These are phyloP conservation scores for Aureobasidium mangrovei DNA, from an alignment of 2,329 filamentous ascomycete species.

Conservation along the genomic window DNA sequence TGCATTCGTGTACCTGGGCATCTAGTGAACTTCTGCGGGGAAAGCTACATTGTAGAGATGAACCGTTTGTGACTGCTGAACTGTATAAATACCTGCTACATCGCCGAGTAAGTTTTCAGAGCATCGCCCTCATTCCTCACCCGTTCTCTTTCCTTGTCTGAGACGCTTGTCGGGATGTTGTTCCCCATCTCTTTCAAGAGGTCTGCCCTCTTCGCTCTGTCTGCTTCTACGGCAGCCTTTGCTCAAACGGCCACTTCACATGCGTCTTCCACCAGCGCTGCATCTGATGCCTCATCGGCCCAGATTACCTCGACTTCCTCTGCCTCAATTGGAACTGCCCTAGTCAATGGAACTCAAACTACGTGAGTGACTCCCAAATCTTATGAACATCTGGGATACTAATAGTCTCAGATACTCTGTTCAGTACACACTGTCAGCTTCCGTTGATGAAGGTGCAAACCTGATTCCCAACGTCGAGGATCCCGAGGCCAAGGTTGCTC, in stretches of 20 bases:
- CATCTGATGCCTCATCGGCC: slow-evolving; percentile 14
- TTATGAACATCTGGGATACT: not conserved
- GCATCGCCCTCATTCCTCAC: not conserved
- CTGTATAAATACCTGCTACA: not conserved
- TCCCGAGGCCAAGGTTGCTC: slow-evolving; percentile 53
- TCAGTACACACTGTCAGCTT: slow-evolving; percentile 27
- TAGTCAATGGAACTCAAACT: slow-evolving; percentile 20
- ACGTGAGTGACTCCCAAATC: not conserved
- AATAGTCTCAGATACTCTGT: slow-evolving; percentile 21
- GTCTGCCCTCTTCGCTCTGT: slow-evolving; percentile 3
- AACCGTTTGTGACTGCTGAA: not conserved
- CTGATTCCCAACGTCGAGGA: slow-evolving; percentile 57
- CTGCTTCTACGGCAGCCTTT: slow-evolving; percentile 12
- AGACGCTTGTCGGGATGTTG: not conserved
- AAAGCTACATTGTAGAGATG: not conserved
- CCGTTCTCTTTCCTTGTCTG: not conserved
- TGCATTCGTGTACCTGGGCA: not conserved
- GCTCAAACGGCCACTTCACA: slow-evolving; percentile 19
- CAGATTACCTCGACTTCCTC: slow-evolving; percentile 15
- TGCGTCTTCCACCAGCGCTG: slow-evolving; percentile 1
- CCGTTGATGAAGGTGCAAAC: slow-evolving; percentile 28
- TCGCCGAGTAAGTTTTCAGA: not conserved
- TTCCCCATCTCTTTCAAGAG: not conserved
- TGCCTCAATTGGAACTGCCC: slow-evolving; percentile 19
- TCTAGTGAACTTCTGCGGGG: not conserved